These are phyloP conservation scores for Sporothrix brunneoviolacea DNA, from an alignment of 2,329 filamentous ascomycete genomes.

Conservation along the genomic window DNA sequence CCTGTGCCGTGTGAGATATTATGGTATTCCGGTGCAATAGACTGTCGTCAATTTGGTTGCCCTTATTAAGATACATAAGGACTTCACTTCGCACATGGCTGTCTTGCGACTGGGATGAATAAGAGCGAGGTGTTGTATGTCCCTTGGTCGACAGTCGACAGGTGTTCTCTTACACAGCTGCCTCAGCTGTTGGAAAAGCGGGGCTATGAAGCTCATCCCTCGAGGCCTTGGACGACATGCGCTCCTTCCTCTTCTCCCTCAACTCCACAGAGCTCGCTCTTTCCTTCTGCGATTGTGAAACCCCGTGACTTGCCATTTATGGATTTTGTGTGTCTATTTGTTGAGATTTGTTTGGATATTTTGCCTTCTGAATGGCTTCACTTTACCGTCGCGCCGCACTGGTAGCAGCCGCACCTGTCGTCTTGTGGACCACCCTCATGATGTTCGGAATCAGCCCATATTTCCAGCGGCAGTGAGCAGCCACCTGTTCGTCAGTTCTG, in stretches of 20 bases:
- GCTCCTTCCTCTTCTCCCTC: not conserved
- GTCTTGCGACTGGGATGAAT: no score
- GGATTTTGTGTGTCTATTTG: not conserved
- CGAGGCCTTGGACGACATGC: not conserved
- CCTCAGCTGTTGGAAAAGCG: no score
- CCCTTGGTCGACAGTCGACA: no score
- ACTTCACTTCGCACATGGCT: no score
- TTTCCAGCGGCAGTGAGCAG: slow-evolving; percentile 71
- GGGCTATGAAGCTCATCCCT: not conserved
- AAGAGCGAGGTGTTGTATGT: no score
- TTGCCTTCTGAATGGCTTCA: slow-evolving; percentile 6
- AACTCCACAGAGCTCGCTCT: not conserved
- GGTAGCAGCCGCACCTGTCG: slow-evolving; percentile 37
- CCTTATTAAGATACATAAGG: no score
- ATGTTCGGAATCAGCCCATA: slow-evolving; percentile 56
- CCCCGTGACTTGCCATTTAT: not conserved
- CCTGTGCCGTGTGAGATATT: no score
- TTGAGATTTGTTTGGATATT: not conserved
- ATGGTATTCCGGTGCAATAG: no score
- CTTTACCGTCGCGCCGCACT: slow-evolving; percentile 37
- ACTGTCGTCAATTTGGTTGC: no score
- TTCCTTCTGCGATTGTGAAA: not conserved
- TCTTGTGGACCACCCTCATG: slow-evolving; percentile 6
- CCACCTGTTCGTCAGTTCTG: slow-evolving; percentile 8
- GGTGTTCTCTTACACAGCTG: no score